phyloP scores from a whole-genome alignment of 2,329 filamentous ascomycete species.

The Monilinia aucupariae region DNA sequence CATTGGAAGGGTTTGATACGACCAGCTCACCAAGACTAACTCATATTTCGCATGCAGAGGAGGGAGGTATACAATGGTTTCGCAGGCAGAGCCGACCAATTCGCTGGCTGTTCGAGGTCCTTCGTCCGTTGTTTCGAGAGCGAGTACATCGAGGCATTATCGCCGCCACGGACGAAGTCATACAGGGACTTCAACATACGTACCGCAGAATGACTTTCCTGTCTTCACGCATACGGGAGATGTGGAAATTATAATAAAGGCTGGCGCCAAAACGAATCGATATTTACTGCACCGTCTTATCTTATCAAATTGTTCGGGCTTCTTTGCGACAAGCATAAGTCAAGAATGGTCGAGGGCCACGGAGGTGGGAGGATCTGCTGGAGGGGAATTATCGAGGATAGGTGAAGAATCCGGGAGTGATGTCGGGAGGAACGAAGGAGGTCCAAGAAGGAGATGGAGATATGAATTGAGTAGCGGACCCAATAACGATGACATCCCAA shows the following conservation, averaged over 20 bases:
- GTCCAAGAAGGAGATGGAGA: constrained; percentile 58
- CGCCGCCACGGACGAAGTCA: constrained; percentile 64
- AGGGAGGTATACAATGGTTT: constrained; percentile 47
- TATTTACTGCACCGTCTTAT: constrained; percentile 87
- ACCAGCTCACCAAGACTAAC: neutral
- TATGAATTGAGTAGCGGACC: constrained; percentile 80
- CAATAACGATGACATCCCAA: constrained; percentile 71
- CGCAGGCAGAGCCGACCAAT: constrained; percentile 43
- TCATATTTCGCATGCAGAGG: constrained; percentile 1
- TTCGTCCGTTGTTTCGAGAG: constrained; percentile 54
- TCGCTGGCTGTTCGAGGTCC: constrained; percentile 55
- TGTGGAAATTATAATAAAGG: constrained; percentile 78
- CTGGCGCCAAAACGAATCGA: constrained; percentile 66
- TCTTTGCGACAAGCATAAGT: constrained; percentile 83
- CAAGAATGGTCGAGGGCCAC: constrained; percentile 61
- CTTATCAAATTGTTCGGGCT: constrained; percentile 82
- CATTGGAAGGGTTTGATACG: neutral
- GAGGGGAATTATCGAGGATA: constrained; percentile 48
- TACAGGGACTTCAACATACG: constrained; percentile 62
- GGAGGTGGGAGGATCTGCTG: constrained; percentile 32
- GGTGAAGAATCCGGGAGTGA: constrained; percentile 41
- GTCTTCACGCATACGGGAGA: constrained; percentile 86
- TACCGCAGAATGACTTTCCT: constrained; percentile 85
- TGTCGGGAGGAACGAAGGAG: constrained; percentile 30
- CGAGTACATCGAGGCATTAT: constrained; percentile 41